Evolutionary conservation across 352 stramenopile genomes (phyloP), one percentile per base, ranked within the genome.

Genomic region (Thalassiosira livingstoniorum): DNA sequence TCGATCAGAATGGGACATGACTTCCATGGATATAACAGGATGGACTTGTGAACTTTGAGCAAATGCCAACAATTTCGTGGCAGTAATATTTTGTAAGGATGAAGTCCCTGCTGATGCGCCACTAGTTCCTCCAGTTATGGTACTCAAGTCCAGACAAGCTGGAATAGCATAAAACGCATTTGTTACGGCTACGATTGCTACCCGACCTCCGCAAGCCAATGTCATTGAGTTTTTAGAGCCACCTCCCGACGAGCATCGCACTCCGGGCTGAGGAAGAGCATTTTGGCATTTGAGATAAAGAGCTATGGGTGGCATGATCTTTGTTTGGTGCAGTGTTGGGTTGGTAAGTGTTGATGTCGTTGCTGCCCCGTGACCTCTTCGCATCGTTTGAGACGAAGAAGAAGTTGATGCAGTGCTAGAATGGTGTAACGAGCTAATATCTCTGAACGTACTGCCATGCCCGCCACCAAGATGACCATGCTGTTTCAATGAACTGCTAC

Each of bases 1-100:
- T 29, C 11, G 37, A 74, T 74, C 65, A 0, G 43, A 13, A 2
- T 64, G 63, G 0, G 64, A 60, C 13, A 81, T 67, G 31, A 83
- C 47, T 31, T 94, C 87, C 23, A 91, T 65, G 21, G 80, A 53
- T 74, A 94, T 88, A 0, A 89, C 83, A 13, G 88, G 88, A 82
- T 94, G 89, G 2, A 94, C 84, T 73, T 93, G 88, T 13, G 80
- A 90, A 35, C 84, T 92, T 73, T 92, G 86, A 35, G 78, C 68
- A 79, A 92, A 93, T 4, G 75, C 85, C 27, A 90, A 39, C 31
- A 87, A 88, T 37, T 83, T 92, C 62, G 60, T 85, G 18, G 63
- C 75, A 25, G 61, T 70, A 27, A 67, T 54, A 51, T 58, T 80
- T 35, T 67, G 63, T 13, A 83, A 82, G 42, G 64, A 23, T 27